These are phyloP conservation scores for Nakazawaea laoshanensis DNA, from an alignment of 805 yeast species.

Conservation along the genomic window DNA sequence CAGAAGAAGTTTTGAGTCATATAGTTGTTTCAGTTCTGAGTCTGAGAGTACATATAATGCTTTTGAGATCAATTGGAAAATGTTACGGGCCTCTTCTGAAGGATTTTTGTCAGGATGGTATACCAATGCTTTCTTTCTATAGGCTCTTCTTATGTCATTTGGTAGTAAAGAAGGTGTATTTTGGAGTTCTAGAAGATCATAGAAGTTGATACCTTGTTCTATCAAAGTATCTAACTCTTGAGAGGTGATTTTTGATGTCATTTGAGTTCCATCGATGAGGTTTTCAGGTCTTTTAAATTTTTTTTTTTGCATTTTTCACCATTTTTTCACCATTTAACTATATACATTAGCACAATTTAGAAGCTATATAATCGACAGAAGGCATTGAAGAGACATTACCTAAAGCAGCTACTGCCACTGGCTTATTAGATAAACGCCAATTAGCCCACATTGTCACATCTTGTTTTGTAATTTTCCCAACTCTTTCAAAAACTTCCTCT, in stretches of 20 bases:
- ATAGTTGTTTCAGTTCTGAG: conserved; percentile 12
- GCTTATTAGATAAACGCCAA: conserved; percentile 67
- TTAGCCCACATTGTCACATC: conserved; percentile 89
- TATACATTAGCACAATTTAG: conserved; percentile 20
- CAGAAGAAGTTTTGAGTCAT: conserved; percentile 15
- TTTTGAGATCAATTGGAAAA: conserved; percentile 19
- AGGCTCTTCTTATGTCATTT: conserved; percentile 18
- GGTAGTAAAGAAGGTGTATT: conserved; percentile 1
- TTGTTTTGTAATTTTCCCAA: conserved; percentile 66
- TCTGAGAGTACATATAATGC: conserved; percentile 18
- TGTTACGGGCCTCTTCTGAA: conserved; percentile 16
- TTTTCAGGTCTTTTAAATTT: neutral
- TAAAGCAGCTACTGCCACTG: conserved; percentile 83
- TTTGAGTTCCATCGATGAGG: neutral
- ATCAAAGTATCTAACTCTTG: conserved; percentile 8
- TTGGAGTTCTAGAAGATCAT: conserved; percentile 10
- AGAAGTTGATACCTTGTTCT: conserved; percentile 7
- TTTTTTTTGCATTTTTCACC: neutral
- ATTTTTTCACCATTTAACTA: neutral
- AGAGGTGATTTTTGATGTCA: neutral
- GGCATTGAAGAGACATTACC: conserved; percentile 77
- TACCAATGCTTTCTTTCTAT: conserved; percentile 20
- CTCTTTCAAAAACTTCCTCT: conserved; percentile 65
- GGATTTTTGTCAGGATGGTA: conserved; percentile 28
- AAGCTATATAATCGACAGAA: conserved; percentile 46